phyloP scores from a whole-genome alignment of 306 rosid genomes.

The Vigna hirtella region DNA sequence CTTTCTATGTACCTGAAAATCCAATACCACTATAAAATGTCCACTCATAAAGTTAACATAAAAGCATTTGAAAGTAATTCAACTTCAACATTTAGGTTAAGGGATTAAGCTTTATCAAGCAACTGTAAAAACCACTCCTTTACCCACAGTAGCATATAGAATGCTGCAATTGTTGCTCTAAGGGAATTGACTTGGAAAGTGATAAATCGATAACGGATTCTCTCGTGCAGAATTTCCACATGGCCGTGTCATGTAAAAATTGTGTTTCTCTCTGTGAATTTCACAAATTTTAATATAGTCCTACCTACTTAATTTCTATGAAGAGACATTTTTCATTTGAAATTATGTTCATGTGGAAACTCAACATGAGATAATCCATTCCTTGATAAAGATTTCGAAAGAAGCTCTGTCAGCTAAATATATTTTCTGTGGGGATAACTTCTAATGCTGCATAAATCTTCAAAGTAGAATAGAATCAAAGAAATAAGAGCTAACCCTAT shows the following conservation, averaged over 20 bases:
- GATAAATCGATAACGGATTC: neutral
- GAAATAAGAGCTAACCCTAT: no score
- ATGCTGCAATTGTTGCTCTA: slow-evolving; percentile 29
- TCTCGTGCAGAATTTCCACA: neutral
- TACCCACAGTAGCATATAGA: slow-evolving; percentile 20
- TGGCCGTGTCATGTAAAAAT: neutral
- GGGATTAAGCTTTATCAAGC: slow-evolving; percentile 19
- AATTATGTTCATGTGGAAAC: neutral
- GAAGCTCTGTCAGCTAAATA: neutral
- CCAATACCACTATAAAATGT: slow-evolving; percentile 29
- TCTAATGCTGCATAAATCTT: slow-evolving; percentile 8
- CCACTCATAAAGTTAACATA: neutral
- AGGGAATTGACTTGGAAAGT: slow-evolving; percentile 21
- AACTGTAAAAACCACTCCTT: neutral
- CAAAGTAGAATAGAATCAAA: neutral
- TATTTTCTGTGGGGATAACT: neutral
- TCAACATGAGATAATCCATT: neutral
- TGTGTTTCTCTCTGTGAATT: neutral
- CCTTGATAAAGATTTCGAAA: slow-evolving; percentile 3
- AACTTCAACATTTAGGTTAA: slow-evolving; percentile 21
- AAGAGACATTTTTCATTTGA: neutral
- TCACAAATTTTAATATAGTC: neutral
- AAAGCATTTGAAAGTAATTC: slow-evolving; percentile 3
- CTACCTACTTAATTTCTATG: neutral
- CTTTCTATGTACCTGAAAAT: slow-evolving; percentile 88